Percentiles rank a stretch among this genome's conserved stretches.
phyloP scores from a whole-genome alignment of 495 filamentous ascomycete genomes.

The Podospora anserina region DNA sequence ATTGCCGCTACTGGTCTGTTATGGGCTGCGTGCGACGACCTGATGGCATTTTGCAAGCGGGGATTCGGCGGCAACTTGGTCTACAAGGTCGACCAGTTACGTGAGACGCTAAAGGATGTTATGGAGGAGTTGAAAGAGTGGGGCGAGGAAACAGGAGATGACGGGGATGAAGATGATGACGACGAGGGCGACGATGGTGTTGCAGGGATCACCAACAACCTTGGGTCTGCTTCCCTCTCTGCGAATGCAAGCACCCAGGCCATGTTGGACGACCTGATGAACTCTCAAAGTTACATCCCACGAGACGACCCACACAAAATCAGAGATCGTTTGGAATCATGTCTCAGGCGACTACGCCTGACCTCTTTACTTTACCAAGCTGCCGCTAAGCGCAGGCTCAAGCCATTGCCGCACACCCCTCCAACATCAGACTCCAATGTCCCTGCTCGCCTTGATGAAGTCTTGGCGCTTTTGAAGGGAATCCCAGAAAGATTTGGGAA shows the following conservation, averaged over 20 bases:
- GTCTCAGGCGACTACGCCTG: constrained; percentile 55
- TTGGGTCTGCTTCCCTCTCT: constrained; percentile 21
- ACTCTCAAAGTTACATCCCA: constrained; percentile 51
- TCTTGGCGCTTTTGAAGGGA: constrained; percentile 38
- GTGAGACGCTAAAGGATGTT: constrained; percentile 73
- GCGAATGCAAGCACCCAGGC: constrained; percentile 34
- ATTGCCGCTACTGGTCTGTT: constrained; percentile 58
- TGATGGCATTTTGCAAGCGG: constrained; percentile 57
- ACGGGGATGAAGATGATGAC: constrained; percentile 45
- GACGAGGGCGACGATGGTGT: constrained; percentile 37
- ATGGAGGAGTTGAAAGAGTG: constrained; percentile 82
- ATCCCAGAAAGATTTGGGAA: constrained; percentile 42
- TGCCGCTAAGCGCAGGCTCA: constrained; percentile 57
- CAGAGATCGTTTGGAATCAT: constrained; percentile 53
- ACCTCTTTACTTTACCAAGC: constrained; percentile 59
- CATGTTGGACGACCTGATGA: constrained; percentile 57
- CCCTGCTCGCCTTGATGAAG: constrained; percentile 44
- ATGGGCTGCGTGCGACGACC: constrained; percentile 70
- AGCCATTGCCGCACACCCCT: constrained; percentile 45
- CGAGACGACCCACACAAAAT: constrained; percentile 53
- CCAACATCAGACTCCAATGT: constrained; percentile 26
- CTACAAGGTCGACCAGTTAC: constrained; percentile 60
- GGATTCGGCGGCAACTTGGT: constrained; percentile 63
- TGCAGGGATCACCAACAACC: constrained; percentile 21
- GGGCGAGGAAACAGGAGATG: constrained; percentile 61